A percentile compares a stretch with the other conserved stretches of the same genome.
Conservation (phyloP, 1,284 basidiomycete species). For the Cryptococcus sp. region DNA sequence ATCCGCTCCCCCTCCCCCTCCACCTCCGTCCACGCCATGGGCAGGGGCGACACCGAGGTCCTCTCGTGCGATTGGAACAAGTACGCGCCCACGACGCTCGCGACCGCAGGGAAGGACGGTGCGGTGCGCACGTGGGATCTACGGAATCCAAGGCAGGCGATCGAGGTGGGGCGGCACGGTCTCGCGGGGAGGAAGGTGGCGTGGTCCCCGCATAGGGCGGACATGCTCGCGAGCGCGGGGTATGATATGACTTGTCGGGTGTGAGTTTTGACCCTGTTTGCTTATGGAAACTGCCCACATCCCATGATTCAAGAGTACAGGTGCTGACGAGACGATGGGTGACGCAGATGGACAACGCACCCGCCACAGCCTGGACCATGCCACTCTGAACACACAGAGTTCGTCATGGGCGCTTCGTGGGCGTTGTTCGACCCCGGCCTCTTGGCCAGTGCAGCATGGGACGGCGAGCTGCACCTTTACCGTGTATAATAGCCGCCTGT, state of each 20-base stretch:
- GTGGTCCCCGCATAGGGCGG: conserved; percentile 60
- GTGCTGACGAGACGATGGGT: too few relatives aligned
- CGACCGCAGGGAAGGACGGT: conserved; percentile 54
- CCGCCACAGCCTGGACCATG: conserved; percentile 57
- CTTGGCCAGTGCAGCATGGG: conserved; percentile 86
- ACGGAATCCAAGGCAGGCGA: conserved; percentile 18
- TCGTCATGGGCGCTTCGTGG: conserved; percentile 89
- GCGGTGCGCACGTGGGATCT: conserved; percentile 53
- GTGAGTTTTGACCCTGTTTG: conserved; percentile 55
- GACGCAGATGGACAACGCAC: conserved; percentile 49
- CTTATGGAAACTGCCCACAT: too few relatives aligned
- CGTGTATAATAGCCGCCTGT: conserved; percentile 33
- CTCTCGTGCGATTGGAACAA: conserved; percentile 58
- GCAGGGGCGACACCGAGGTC: conserved; percentile 20
- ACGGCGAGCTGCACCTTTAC: conserved; percentile 75
- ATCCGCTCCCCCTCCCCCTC: conserved; percentile 55
- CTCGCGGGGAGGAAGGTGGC: conserved; percentile 54
- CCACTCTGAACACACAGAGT: conserved; percentile 87
- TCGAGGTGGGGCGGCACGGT: conserved; percentile 50
- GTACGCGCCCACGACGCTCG: conserved; percentile 53
- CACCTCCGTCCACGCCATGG: neutral
- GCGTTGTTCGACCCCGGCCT: conserved; percentile 73
- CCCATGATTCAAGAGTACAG: too few relatives aligned
- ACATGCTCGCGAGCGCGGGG: conserved; percentile 56
- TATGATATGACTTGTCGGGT: conserved; percentile 97